These are phyloP conservation scores for Tetracladium maxilliforme DNA, from an alignment of 2,329 filamentous ascomycete genomes.

Conservation along the genomic window DNA sequence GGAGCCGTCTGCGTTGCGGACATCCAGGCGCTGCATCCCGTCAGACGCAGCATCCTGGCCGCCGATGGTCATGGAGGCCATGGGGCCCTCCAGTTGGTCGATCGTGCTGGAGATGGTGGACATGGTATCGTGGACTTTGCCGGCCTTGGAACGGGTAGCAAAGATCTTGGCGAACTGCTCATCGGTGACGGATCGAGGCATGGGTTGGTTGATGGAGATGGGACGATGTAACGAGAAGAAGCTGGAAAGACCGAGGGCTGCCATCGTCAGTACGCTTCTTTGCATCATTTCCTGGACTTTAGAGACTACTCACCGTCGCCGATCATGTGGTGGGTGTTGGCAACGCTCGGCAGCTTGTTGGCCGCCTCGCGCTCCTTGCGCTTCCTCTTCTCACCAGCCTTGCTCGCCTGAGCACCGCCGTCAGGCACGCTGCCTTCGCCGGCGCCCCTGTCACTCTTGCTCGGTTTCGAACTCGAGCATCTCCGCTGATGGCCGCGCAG, in stretches of 20 bases:
- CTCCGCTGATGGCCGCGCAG: too few species aligned
- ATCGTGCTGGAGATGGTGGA: constrained; percentile 49
- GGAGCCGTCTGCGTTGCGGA: too few species aligned
- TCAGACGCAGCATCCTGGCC: constrained; percentile 11
- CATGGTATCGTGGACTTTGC: constrained; percentile 44
- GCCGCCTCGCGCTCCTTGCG: constrained; percentile 18
- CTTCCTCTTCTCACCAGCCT: constrained; percentile 1
- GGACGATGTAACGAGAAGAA: constrained; percentile 96
- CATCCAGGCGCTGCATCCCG: constrained; percentile 27
- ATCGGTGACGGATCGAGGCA: constrained; percentile 57
- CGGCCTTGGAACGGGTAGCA: constrained; percentile 33
- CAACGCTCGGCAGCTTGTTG: constrained; percentile 55
- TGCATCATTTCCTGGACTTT: too few species aligned
- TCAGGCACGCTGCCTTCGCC: too few species aligned
- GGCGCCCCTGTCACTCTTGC: too few species aligned
- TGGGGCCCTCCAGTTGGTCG: constrained; percentile 41
- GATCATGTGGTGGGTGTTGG: constrained; percentile 58
- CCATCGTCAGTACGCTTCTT: constrained; percentile 5
- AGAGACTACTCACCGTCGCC: constrained; percentile 48
- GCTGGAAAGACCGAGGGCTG: constrained; percentile 27
- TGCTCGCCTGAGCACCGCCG: too few species aligned
- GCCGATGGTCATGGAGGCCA: constrained; percentile 32
- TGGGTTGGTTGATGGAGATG: constrained; percentile 72
- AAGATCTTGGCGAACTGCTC: constrained; percentile 81
- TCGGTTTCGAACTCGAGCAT: too few species aligned